Percentiles rank a stretch among this genome's conserved stretches.
phyloP scores from a whole-genome alignment of 305 asterid species.

The Galium porrigens region DNA sequence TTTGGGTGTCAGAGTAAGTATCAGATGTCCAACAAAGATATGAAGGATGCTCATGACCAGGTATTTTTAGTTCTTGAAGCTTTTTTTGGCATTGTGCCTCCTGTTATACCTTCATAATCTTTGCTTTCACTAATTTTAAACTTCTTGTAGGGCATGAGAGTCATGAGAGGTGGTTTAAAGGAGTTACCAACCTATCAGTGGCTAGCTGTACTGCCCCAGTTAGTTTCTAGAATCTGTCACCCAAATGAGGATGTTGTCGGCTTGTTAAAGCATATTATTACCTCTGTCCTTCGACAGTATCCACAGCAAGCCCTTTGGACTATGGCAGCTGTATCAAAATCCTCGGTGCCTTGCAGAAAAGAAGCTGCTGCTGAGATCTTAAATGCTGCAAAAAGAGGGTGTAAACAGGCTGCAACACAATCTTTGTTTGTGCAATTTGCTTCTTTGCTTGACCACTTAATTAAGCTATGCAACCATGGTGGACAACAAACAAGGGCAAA shows the following conservation, averaged over 20 bases:
- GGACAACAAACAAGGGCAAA: constrained; percentile 81
- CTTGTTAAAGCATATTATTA: constrained; percentile 68
- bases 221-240: constrained; percentile 97
- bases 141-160: constrained; percentile 50
- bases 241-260: constrained; percentile 79
- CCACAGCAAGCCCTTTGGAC: constrained; percentile 99
- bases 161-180: constrained; percentile 84
- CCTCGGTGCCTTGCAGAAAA: constrained; percentile 75
- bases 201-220: constrained; percentile 87
- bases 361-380: constrained; percentile 96
- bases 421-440: constrained; percentile 75
- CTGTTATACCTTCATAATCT: not conserved
- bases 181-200: constrained; percentile 94
- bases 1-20: constrained; percentile 54
- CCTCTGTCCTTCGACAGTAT: constrained; percentile 68
- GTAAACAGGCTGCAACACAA: constrained; percentile 45
- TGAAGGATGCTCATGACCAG: constrained; percentile 52
- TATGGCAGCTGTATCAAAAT: constrained; percentile 97
- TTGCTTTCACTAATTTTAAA: constrained; percentile 3
- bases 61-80: constrained; percentile 28
- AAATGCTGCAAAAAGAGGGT: constrained; percentile 71
- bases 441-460: constrained; percentile 75
- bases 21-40: constrained; percentile 44
- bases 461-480: constrained; percentile 75
- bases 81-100: constrained; percentile 9